Conservation (phyloP, 257 asterid genomes). For the Solanum paucissectum region DNA sequence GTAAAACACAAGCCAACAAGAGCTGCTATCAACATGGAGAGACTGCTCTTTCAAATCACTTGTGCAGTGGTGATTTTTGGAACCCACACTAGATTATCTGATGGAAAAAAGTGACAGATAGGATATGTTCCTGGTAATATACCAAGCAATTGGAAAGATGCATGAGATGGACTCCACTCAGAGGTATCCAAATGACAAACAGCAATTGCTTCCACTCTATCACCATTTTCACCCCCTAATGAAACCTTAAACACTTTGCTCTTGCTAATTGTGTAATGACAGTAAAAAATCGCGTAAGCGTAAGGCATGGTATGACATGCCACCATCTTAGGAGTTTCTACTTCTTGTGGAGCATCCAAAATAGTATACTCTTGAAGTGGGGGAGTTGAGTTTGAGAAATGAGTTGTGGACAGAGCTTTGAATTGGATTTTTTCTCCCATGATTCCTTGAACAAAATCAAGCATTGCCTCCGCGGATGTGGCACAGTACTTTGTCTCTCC, state of each 20-base stretch:
- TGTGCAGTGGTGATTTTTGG: conserved; percentile 9
- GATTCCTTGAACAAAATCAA: conserved; percentile 34
- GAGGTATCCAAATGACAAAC: conserved; percentile 89
- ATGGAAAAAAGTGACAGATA: conserved; percentile 80
- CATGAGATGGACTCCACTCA: conserved; percentile 53
- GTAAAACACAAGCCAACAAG: background rate
- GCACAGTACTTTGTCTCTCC: conserved; percentile 73
- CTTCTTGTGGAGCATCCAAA: conserved; percentile 16
- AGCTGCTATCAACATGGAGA: background rate
- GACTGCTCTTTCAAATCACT: background rate
- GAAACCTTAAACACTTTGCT: conserved; percentile 41
- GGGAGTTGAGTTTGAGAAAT: conserved; percentile 11
- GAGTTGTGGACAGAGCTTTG: conserved; percentile 35
- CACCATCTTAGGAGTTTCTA: conserved; percentile 31
- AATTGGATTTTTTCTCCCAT: conserved; percentile 20
- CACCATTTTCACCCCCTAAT: conserved; percentile 39
- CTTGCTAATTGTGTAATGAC: conserved; percentile 49
- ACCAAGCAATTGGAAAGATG: conserved; percentile 51
- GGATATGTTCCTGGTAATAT: conserved; percentile 45
- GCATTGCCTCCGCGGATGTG: conserved; percentile 54
- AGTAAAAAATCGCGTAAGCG: conserved; percentile 53
- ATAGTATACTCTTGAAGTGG: conserved; percentile 37
- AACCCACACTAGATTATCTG: conserved; percentile 58
- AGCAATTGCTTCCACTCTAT: conserved; percentile 53
- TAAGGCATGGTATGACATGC: conserved; percentile 78